Conservation (phyloP, 345 rosid species). For the Punica granatum region DNA sequence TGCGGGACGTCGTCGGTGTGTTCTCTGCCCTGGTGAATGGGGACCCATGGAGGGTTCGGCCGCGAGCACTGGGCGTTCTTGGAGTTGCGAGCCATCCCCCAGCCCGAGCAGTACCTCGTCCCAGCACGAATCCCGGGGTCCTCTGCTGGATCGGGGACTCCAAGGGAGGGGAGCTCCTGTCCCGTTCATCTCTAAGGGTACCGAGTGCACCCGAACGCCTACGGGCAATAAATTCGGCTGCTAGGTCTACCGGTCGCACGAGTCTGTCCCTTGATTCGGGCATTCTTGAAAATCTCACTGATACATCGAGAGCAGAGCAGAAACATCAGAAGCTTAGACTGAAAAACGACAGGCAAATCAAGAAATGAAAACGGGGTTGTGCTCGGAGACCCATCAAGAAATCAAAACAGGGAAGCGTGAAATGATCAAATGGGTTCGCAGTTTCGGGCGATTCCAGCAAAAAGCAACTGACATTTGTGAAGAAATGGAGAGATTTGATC, state of each 20-base stretch:
- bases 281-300: constrained; percentile 22
- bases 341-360: neutral
- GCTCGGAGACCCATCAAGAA: neutral
- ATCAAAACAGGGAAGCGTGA: neutral
- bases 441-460: neutral
- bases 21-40: constrained; percentile 37
- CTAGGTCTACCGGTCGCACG: constrained; percentile 43
- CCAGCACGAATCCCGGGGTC: neutral
- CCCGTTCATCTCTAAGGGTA: constrained; percentile 28
- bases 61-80: constrained; percentile 20
- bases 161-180: constrained; percentile 24
- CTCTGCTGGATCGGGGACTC: constrained; percentile 11
- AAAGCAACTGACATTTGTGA: neutral
- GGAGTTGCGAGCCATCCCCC: constrained; percentile 31
- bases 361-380: neutral
- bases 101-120: constrained; percentile 4
- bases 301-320: neutral
- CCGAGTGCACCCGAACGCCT: constrained; percentile 29
- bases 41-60: constrained; percentile 18
- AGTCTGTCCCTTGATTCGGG: constrained; percentile 68
- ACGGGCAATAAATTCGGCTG: constrained; percentile 25
- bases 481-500: neutral
- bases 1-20: constrained; percentile 12
- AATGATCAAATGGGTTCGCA: neutral
- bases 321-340: neutral